A percentile compares a stretch with the other conserved stretches of the same genome.
Evolutionary conservation across 2,329 filamentous ascomycete species (phyloP).

Genomic region (Purpureocillium lavendulum): DNA sequence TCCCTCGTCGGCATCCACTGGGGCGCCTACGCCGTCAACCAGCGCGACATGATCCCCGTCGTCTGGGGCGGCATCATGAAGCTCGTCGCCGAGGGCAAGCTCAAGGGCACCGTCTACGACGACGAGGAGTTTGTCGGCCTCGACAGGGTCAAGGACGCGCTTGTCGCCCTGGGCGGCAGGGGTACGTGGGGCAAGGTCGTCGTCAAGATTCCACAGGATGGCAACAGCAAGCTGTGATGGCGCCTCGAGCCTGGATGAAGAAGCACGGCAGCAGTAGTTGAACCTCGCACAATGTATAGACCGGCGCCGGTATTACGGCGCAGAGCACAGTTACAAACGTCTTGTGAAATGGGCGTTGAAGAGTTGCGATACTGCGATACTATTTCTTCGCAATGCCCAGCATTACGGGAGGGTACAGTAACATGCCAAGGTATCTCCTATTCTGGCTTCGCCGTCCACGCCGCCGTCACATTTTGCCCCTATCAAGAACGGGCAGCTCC

Average conservation of each 20-base stretch:
- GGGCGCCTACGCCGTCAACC: constrained; percentile 72
- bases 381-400: no score
- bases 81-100: constrained; percentile 69
- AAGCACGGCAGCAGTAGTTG: no score
- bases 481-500: no score
- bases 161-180: constrained; percentile 68
- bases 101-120: constrained; percentile 72
- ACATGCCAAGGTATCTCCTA: constrained; percentile 2
- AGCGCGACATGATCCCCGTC: constrained; percentile 57
- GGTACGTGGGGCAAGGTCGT: constrained; percentile 97
- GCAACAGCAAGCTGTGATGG: constrained; percentile 44
- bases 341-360: no score
- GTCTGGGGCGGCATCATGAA: constrained; percentile 81
- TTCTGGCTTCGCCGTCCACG: background rate
- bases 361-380: no score
- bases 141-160: constrained; percentile 66
- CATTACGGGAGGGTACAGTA: background rate
- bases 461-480: no score
- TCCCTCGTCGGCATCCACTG: constrained; percentile 84
- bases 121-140: constrained; percentile 78
- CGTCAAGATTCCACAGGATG: constrained; percentile 68
- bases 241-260: no score
- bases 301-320: no score
- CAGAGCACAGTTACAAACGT: no score
- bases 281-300: no score